phyloP scores from a whole-genome alignment of 176 grass and related monocot genomes.

The Ensete glaucum region DNA sequence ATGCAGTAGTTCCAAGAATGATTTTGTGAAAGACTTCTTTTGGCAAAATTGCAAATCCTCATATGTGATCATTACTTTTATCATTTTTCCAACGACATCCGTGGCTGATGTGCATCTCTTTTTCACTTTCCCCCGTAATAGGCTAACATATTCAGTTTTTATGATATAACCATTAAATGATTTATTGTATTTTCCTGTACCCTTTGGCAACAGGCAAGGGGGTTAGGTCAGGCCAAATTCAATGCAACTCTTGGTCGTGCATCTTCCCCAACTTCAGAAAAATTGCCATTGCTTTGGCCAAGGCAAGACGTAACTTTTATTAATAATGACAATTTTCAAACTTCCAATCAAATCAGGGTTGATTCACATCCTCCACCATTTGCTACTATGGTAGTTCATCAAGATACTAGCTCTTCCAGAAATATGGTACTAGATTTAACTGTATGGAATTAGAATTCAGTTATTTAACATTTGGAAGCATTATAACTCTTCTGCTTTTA shows the following conservation, averaged over 20 bases:
- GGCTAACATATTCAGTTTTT: not conserved
- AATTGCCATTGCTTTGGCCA: conserved; percentile 5
- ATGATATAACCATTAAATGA: not conserved
- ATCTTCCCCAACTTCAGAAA: conserved; percentile 1
- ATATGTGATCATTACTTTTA: not conserved
- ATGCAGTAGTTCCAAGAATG: not conserved
- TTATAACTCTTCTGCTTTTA: no score
- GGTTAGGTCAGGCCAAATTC: conserved; percentile 11
- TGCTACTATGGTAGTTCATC: not conserved
- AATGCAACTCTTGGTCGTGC: not conserved
- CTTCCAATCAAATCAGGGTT: not conserved
- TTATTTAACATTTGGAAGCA: no score
- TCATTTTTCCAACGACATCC: not conserved
- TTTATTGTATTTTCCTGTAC: not conserved
- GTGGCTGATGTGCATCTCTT: not conserved
- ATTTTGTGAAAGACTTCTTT: not conserved
- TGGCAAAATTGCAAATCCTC: not conserved
- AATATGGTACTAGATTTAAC: conserved; percentile 5
- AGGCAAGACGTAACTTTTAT: not conserved
- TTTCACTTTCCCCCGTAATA: not conserved
- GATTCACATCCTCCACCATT: conserved; percentile 2
- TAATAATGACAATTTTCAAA: not conserved
- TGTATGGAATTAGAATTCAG: no score
- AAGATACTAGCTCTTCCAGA: conserved; percentile 4
- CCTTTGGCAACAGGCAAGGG: not conserved